A percentile compares a stretch with the other conserved stretches of the same genome.
Evolutionary conservation across 1,284 basidiomycete species (phyloP).

Genomic region (Meira nashicola): DNA sequence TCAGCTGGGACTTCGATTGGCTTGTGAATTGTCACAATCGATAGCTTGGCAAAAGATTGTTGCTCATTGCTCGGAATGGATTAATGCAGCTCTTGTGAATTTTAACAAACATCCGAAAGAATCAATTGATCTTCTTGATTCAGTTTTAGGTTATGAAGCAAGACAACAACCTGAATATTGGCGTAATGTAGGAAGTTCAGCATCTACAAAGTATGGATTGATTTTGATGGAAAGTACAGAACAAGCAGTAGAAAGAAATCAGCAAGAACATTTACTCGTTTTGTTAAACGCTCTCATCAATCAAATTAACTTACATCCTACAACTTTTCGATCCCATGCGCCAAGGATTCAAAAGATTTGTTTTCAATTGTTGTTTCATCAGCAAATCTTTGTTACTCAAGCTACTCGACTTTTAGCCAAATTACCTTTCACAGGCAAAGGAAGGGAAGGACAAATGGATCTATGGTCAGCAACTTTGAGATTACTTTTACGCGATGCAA

Average conservation of each 20-base stretch:
- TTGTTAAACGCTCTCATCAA: neutral
- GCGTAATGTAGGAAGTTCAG: slow-evolving; percentile 1
- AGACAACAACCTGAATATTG: neutral
- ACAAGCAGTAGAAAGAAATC: neutral
- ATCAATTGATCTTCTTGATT: neutral
- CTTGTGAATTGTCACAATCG: neutral
- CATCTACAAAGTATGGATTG: neutral
- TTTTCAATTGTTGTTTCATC: neutral
- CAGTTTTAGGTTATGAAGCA: neutral
- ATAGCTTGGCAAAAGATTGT: neutral
- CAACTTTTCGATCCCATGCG: neutral
- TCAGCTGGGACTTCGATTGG: neutral
- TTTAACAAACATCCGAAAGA: neutral
- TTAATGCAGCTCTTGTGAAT: neutral
- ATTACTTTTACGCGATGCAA: neutral
- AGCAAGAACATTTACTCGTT: neutral
- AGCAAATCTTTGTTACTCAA: neutral
- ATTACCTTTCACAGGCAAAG: slow-evolving; percentile 4
- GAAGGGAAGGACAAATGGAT: neutral
- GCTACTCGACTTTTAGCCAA: neutral
- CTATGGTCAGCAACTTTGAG: slow-evolving; percentile 5
- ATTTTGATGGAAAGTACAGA: neutral
- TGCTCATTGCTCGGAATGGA: neutral
- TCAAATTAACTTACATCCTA: slow-evolving; percentile 2
- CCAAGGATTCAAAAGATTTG: slow-evolving; percentile 4